These are phyloP conservation scores for Paecilomyces niveus DNA, from an alignment of 2,329 filamentous ascomycete species.

Conservation along the genomic window DNA sequence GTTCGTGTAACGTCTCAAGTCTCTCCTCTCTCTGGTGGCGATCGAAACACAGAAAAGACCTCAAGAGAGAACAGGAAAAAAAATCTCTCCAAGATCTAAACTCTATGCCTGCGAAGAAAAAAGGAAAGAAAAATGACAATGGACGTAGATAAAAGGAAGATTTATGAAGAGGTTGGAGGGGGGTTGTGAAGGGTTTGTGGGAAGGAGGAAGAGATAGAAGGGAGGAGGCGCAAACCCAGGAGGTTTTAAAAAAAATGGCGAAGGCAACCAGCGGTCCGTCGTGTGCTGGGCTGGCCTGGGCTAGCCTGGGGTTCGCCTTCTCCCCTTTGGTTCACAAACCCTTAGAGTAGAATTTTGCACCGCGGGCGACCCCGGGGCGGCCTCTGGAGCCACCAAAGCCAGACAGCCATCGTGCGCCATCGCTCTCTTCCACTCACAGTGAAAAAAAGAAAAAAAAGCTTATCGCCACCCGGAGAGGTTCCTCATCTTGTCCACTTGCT, in stretches of 20 bases:
- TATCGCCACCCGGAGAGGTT: not conserved
- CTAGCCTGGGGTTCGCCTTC: constrained; percentile 1
- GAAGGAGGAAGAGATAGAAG: constrained; percentile 12
- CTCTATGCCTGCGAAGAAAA: constrained; percentile 22
- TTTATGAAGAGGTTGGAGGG: constrained; percentile 7
- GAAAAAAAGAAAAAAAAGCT: not conserved
- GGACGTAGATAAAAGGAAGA: constrained; percentile 13
- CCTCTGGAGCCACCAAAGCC: not conserved
- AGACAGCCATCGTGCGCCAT: not conserved
- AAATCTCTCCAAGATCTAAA: constrained; percentile 23
- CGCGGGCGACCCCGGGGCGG: not conserved
- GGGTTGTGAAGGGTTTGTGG: constrained; percentile 7
- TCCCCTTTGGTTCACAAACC: not conserved
- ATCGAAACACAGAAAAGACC: constrained; percentile 7
- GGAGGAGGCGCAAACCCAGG: constrained; percentile 8
- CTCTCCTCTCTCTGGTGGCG: constrained; percentile 15
- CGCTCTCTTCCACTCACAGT: not conserved
- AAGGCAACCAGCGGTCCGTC: constrained; percentile 4
- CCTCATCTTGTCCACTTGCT: not conserved
- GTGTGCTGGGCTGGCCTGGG: not conserved
- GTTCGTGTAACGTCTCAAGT: constrained; percentile 3
- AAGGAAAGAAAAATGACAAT: constrained; percentile 18
- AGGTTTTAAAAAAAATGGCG: constrained; percentile 2
- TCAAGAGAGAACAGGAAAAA: constrained; percentile 12
- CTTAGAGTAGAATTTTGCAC: not conserved